Evolutionary conservation across 2,329 filamentous ascomycete genomes (phyloP).

Genomic region (Penicillium sp.): DNA sequence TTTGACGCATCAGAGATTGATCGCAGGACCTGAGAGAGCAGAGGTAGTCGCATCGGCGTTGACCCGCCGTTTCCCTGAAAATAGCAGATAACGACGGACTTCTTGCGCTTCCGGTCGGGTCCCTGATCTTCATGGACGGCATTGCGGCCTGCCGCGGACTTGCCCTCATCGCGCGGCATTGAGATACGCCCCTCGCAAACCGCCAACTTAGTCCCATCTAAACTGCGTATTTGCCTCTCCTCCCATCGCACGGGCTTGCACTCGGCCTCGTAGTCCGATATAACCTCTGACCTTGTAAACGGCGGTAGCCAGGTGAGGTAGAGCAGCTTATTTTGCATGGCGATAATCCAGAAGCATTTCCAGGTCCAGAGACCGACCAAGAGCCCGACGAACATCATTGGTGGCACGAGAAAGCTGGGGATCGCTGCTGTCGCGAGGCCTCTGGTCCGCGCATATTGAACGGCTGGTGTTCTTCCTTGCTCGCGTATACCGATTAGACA

Average conservation of each 20-base stretch:
- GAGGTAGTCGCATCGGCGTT: conserved; percentile 35
- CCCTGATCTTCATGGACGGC: background rate
- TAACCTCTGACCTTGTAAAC: conserved; percentile 66
- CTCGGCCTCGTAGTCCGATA: conserved; percentile 61
- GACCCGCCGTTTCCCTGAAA: conserved; percentile 38
- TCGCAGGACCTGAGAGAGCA: conserved; percentile 50
- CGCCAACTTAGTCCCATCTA: conserved; percentile 51
- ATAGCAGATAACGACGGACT: conserved; percentile 31
- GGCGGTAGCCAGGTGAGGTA: conserved; percentile 78
- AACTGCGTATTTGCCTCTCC: conserved; percentile 51
- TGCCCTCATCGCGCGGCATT: background rate
- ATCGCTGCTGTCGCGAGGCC: conserved; percentile 30
- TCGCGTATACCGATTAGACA: background rate
- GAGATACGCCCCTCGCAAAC: conserved; percentile 67
- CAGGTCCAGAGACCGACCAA: conserved; percentile 64
- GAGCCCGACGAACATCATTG: conserved; percentile 66
- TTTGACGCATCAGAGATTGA: conserved; percentile 14
- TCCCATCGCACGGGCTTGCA: conserved; percentile 67
- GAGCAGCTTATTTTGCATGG: conserved; percentile 80
- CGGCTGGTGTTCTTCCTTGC: background rate
- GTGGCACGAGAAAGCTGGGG: conserved; percentile 60
- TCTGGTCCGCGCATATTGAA: background rate
- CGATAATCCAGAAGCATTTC: conserved; percentile 71
- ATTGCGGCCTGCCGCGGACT: conserved; percentile 32
- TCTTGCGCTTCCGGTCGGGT: background rate